These are phyloP conservation scores for Artemisia princeps DNA, from an alignment of 140 eudicot genomes.

Conservation along the genomic window DNA sequence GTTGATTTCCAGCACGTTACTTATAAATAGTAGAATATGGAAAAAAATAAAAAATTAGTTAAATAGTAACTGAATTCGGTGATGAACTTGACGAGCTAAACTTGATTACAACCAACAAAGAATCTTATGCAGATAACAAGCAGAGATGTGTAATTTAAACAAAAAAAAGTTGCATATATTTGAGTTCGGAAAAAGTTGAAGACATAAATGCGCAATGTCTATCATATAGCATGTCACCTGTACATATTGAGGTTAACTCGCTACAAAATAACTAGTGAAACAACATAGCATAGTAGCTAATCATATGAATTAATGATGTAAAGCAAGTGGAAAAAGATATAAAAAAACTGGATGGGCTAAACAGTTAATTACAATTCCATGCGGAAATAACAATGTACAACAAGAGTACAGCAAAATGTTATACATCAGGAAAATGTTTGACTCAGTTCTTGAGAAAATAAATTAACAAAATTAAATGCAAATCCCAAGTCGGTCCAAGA, in stretches of 20 bases:
- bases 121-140: no score
- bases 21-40: no score
- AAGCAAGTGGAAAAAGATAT: not conserved
- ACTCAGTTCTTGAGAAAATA: constrained; percentile 3
- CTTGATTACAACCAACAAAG: not conserved
- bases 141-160: no score
- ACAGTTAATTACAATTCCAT: constrained; percentile 25
- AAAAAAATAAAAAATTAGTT: no score
- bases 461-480: not conserved
- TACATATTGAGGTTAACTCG: no score
- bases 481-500: constrained; percentile 7
- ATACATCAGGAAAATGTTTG: constrained; percentile 10
- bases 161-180: no score
- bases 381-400: constrained; percentile 26
- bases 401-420: constrained; percentile 14
- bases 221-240: no score
- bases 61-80: not conserved
- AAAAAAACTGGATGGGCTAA: not conserved
- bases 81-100: constrained; percentile 1
- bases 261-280: no score
- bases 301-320: not conserved
- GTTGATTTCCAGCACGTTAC: no score
- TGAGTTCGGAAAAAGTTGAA: no score
- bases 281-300: not conserved
- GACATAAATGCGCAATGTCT: no score